A percentile compares a stretch with the other conserved stretches of the same genome.
Evolutionary conservation across 1,139 yeast genomes (phyloP).

Genomic region (Geotrichum carabidarum): DNA sequence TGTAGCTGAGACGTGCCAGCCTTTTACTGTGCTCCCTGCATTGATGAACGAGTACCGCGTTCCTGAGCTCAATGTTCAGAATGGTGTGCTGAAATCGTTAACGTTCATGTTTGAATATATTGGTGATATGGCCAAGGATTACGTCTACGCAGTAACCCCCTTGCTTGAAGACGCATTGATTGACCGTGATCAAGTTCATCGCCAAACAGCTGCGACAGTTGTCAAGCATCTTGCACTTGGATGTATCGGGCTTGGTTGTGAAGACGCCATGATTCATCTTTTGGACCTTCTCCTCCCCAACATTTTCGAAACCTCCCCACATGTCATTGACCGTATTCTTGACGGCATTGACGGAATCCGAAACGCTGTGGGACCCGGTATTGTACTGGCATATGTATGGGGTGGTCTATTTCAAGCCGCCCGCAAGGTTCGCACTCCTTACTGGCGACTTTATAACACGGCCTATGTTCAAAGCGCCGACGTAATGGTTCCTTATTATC

Average conservation of each 20-base stretch:
- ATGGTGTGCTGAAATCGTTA: conserved; percentile 88
- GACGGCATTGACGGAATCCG: conserved; percentile 78
- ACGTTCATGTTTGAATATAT: conserved; percentile 93
- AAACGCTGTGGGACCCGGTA: conserved; percentile 69
- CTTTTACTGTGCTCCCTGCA: conserved; percentile 94
- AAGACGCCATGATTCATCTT: conserved; percentile 69
- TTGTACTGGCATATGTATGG: conserved; percentile 71
- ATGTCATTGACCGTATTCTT: conserved; percentile 74
- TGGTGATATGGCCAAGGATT: conserved; percentile 76
- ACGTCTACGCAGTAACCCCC: conserved; percentile 76
- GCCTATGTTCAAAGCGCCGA: conserved; percentile 74
- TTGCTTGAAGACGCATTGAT: conserved; percentile 84
- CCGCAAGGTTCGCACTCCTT: conserved; percentile 72
- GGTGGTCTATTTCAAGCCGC: conserved; percentile 94
- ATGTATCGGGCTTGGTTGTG: conserved; percentile 68
- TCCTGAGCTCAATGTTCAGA: conserved; percentile 90
- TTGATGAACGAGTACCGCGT: conserved; percentile 91
- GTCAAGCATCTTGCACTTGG: conserved; percentile 78
- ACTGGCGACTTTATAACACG: conserved; percentile 77
- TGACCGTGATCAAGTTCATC: conserved; percentile 85
- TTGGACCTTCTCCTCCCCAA: conserved; percentile 77
- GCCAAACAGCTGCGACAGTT: conserved; percentile 93
- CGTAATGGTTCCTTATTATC: conserved; percentile 78
- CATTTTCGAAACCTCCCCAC: conserved; percentile 89
- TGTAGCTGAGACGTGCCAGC: conserved; percentile 89